Conservation (phyloP, 2,329 filamentous ascomycete species). For the Fusarium vanettenii region DNA sequence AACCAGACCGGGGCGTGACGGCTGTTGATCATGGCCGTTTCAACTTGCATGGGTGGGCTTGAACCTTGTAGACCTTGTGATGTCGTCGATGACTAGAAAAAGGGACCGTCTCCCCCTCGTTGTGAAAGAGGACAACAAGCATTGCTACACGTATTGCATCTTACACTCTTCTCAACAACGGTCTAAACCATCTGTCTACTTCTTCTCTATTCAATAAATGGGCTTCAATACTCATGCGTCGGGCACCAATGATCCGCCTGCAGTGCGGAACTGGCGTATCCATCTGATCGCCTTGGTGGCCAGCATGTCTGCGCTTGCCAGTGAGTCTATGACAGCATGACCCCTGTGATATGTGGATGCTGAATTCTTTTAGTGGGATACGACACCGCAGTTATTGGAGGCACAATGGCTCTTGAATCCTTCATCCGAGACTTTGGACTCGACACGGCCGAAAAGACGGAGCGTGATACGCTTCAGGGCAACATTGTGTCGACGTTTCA, state of each 20-base stretch:
- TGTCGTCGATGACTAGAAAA: slow-evolving; percentile 7
- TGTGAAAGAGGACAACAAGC: background rate
- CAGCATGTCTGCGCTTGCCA: slow-evolving; percentile 50
- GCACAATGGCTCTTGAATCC: slow-evolving; percentile 53
- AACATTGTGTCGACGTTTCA: slow-evolving; percentile 55
- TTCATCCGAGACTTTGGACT: slow-evolving; percentile 52
- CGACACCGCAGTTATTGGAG: slow-evolving; percentile 54
- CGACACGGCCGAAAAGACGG: slow-evolving; percentile 34
- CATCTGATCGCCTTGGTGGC: slow-evolving; percentile 47
- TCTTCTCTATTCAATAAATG: slow-evolving; percentile 29
- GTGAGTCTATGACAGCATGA: slow-evolving; percentile 31
- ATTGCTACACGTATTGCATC: slow-evolving; percentile 13
- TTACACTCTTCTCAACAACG: background rate
- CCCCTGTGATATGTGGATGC: background rate
- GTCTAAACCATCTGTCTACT: background rate
- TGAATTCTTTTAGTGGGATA: slow-evolving; percentile 44
- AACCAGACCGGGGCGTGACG: slow-evolving; percentile 19
- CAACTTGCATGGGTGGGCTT: background rate
- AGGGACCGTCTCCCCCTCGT: background rate
- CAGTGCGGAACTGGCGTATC: slow-evolving; percentile 50
- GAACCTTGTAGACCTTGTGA: background rate
- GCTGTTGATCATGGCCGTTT: slow-evolving; percentile 15
- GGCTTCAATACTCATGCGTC: slow-evolving; percentile 51
- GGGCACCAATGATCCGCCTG: slow-evolving; percentile 49
- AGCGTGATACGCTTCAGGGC: slow-evolving; percentile 49